These are phyloP conservation scores for Lodderomyces metapsilosis DNA, from an alignment of 1,139 yeast species.

Conservation along the genomic window DNA sequence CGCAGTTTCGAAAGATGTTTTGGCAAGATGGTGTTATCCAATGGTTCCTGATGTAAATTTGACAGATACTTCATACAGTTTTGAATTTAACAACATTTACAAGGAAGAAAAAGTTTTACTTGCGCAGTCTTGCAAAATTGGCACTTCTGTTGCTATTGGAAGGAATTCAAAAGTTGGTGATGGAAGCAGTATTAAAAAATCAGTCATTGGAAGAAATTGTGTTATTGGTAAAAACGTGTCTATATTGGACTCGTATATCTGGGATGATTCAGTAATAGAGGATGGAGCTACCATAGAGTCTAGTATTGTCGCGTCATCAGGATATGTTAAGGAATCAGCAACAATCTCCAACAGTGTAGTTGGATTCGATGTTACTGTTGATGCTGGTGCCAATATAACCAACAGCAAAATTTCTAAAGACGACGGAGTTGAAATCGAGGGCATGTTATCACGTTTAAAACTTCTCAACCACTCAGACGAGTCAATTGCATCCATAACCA, in stretches of 20 bases:
- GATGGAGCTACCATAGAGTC: constrained; percentile 59
- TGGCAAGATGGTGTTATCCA: constrained; percentile 93
- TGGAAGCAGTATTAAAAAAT: constrained; percentile 52
- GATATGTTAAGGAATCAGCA: constrained; percentile 52
- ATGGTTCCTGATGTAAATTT: constrained; percentile 84
- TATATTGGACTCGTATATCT: constrained; percentile 73
- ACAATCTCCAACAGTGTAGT: constrained; percentile 74
- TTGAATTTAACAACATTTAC: constrained; percentile 82
- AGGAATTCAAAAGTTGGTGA: constrained; percentile 65
- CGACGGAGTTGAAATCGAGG: constrained; percentile 19
- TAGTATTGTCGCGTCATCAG: constrained; percentile 69
- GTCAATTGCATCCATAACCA: constrained; percentile 64
- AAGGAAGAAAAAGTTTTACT: constrained; percentile 79
- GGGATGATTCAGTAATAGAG: constrained; percentile 78
- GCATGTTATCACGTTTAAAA: constrained; percentile 56
- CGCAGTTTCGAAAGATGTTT: constrained; percentile 85
- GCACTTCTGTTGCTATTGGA: constrained; percentile 77
- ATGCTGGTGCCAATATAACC: constrained; percentile 46
- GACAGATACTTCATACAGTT: constrained; percentile 68
- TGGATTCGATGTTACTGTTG: constrained; percentile 71
- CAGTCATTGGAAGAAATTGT: constrained; percentile 85
- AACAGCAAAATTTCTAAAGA: constrained; percentile 46
- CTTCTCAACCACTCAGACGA: constrained; percentile 74
- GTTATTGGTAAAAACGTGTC: constrained; percentile 74
- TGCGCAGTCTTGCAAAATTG: constrained; percentile 88